Base-by-base conservation (phyloP, 1,284 basidiomycete species). In the Ganoderma sp. region DNA sequence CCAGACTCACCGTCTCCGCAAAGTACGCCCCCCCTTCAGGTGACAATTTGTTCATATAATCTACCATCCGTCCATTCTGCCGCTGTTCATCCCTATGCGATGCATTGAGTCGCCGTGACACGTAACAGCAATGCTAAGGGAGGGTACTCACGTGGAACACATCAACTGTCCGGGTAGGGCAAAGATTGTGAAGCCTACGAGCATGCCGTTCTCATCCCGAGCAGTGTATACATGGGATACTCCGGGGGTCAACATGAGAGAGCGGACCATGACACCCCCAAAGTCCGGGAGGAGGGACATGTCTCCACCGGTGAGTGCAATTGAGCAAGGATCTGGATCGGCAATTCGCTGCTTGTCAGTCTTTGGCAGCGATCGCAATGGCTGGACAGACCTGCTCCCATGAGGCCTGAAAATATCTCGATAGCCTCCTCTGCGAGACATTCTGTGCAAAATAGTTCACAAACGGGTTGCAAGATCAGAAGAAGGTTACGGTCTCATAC, bases 171-270 rank as follows among this genome's bases (percentile, higher is more conserved):
- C 71, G 0, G 71, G 71, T 3, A 69, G 59, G 3, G 66, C 41
- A 22, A 72, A 74, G 2, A 70, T n/a, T 0, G 68, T 65, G 58
- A 67, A 74, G 0, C 71, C 73, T 0, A 71, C 66, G 17, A 74
- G 65, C 0, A 22, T 34, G 15, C 73, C 73, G 8, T 37, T 45
- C 43, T 68, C 71, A 45, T 74, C 68, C 19, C 68, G 61, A 12
- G 73, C 73, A 12, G 63, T 69, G 61, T 65, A 74, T 34, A 69
- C 52, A 10, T 74, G 68, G 0, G 65, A 65, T 1, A 67, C 64
- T 1, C 67, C 67, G 3, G 70, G 68, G 5, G 61, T 62, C 3
- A 72, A 67, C 0, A 62, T 52, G 58, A 74, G 62, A 10, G 71
- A 64, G n/a, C 65, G 70, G 58, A 72, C 62, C 71, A 74, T 69